Base-by-base conservation (phyloP, 2,329 filamentous ascomycete species). In the Myriosclerotinia scirpicola region DNA sequence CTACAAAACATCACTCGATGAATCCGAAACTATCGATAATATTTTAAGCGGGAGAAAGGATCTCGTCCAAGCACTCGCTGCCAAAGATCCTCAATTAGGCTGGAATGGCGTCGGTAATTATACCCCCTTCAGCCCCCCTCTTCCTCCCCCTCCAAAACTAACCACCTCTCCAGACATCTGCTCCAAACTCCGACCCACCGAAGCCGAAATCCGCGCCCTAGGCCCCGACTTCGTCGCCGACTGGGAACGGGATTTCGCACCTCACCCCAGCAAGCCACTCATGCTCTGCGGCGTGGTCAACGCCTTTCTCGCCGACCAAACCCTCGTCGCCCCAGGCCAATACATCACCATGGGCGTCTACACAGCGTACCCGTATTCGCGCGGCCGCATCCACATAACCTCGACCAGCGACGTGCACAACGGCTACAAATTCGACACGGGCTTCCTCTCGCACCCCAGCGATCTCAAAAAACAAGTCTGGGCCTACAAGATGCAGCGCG, bases 401-500 rank as follows among this genome's bases (percentile, higher is more conserved):
- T 75, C 79, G 3, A 71, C 76, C 0, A 69, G 81, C 2, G 75
- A 78, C 17, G 75, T 80, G 3, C 71, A 76, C 11, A 80, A 83
- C 34, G 75, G 79, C 0, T 76, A 83, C 5, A 82, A 87, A 67
- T 88, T 90, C 66, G 80, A 86, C 61, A 78, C 82, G 0, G 87
- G 86, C 9, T 87, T 82, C 75, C 80, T 90, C 42, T 80, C 76
- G 5, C 83, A 88, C 63, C 71, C 77, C 1, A 75, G 85, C n/a
- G 87, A 89, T 72, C 42, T 88, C 38, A 83, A 83, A 73, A 85
- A 82, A 71, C 82, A 85, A 15, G 71, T 87, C 14, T 89, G 86
- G 86, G 81, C 79, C 0, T 90, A 90, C 78, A 90, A 90, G 76
- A 84, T 83, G 71, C 80, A 81, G n/a, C 84, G 88, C 3, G 86